These are phyloP conservation scores for Arbutus unedo DNA, from an alignment of 148 eudicot species.

Conservation along the genomic window DNA sequence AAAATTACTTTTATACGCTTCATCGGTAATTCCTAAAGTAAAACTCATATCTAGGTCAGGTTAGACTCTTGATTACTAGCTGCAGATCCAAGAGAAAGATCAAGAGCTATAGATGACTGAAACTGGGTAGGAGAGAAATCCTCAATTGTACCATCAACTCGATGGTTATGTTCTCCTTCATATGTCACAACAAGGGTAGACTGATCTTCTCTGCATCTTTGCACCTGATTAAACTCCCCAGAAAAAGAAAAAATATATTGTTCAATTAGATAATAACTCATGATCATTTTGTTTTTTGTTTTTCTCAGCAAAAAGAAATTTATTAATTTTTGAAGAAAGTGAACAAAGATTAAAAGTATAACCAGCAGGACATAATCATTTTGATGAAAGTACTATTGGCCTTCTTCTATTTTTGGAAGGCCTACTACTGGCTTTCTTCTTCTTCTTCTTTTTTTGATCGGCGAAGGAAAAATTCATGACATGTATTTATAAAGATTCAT, in stretches of 20 bases:
- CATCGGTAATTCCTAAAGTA: background rate
- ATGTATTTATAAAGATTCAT: too few relatives aligned
- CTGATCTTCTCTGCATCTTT: background rate
- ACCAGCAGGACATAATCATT: too few relatives aligned
- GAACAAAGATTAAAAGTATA: too few relatives aligned
- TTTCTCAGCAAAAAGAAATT: too few relatives aligned
- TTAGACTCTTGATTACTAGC: background rate
- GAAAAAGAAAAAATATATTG: background rate
- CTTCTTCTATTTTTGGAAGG: too few relatives aligned
- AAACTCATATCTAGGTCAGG: background rate
- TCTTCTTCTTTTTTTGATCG: too few relatives aligned
- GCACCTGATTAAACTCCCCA: background rate
- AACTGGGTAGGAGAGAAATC: background rate
- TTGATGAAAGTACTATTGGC: too few relatives aligned
- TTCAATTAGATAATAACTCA: background rate
- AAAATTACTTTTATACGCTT: too few relatives aligned
- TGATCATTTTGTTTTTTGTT: background rate
- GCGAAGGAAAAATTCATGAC: too few relatives aligned
- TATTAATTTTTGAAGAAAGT: background rate
- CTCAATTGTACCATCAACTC: background rate
- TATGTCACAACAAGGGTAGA: background rate
- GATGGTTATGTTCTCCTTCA: conserved; percentile 8
- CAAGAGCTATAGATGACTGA: background rate
- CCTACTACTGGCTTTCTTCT: too few relatives aligned
- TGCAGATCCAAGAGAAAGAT: background rate